Evolutionary conservation across 805 yeast genomes (phyloP).

Genomic region (Wickerhamomyces chambardii): DNA sequence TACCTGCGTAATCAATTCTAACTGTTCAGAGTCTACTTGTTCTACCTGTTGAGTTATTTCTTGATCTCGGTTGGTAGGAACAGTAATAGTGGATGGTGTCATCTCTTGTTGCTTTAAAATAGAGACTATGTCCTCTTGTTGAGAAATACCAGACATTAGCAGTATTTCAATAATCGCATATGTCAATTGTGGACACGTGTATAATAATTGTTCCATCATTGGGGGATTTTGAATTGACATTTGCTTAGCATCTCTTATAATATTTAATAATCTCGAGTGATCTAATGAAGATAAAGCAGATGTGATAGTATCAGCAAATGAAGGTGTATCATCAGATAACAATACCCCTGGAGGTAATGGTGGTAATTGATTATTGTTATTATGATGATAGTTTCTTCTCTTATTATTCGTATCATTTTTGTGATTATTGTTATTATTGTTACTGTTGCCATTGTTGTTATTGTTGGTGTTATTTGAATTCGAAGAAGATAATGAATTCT

Average conservation of each 20-base stretch:
- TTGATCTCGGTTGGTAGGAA: too few relatives aligned
- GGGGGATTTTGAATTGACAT: constrained; percentile 51
- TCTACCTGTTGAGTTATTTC: too few relatives aligned
- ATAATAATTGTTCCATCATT: constrained; percentile 49
- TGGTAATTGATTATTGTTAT: constrained; percentile 25
- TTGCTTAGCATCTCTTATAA: constrained; percentile 48
- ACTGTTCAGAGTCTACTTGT: constrained; percentile 30
- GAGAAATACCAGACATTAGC: constrained; percentile 18
- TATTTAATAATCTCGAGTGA: constrained; percentile 32
- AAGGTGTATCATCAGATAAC: constrained; percentile 22
- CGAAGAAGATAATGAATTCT: constrained; percentile 21
- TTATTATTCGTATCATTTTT: constrained; percentile 2
- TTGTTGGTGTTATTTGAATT: too few relatives aligned
- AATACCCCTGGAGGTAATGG: constrained; percentile 48
- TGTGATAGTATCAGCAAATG: constrained; percentile 31
- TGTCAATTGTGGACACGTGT: constrained; percentile 70
- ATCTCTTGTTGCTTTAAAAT: not conserved
- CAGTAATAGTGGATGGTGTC: too few relatives aligned
- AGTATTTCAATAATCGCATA: constrained; percentile 77
- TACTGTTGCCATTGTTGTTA: constrained; percentile 2
- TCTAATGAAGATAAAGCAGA: constrained; percentile 37
- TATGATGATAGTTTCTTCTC: constrained; percentile 4
- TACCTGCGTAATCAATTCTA: constrained; percentile 40
- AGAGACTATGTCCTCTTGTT: constrained; percentile 2
- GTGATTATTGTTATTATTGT: not conserved